Base-by-base conservation (phyloP, 2,329 filamentous ascomycete genomes). In the Alternaria ventricosa region DNA sequence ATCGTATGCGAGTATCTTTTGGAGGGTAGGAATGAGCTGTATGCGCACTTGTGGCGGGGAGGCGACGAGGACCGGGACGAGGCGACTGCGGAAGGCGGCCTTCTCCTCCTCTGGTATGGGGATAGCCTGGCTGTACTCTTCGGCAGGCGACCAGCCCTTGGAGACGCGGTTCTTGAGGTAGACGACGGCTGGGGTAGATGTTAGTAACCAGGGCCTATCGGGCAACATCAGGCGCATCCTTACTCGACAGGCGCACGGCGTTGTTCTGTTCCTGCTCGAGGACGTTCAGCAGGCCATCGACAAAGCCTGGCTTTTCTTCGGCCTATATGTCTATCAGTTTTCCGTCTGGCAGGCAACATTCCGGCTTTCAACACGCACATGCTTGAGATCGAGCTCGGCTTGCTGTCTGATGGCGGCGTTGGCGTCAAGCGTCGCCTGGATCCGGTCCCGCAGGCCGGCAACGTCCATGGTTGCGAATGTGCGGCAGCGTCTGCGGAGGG, bases 91-190 rank as follows among this genome's bases (percentile, higher is more conserved):
- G 79, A 98, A 93, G 71, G 92, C 88, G 60, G 88, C 85, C 84
- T 97, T 97, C 82, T 97, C 96, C 65, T 92, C 89, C 78, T 98
- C 95, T 73, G 92, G 87, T 82, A 97, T 96, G 72, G 90, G 84
- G 73, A 88, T 89, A 73, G 91, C 89, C 75, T 88, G 87, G 67
- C 90, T 87, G 77, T 87, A 89, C 70, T 95, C 91, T 70, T 96
- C 92, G 76, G 87, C 86, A 67, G 88, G 89, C 60, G 90, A 87
- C 96, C 96, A 99, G 75, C 93, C 94, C 78, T 94, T 92, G 80
- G 92, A 95, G 80, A 98, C 92, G 79, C 94, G 92, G 84, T 99
- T 98, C 85, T 99, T 99, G 80, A 98, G 89, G 83, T 98, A 99
- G 74, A 99, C 93, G 78, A 95, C 94, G 77, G 94, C 95, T 97